These are phyloP conservation scores for Nannizziopsis barbatae DNA, from an alignment of 2,329 filamentous ascomycete genomes.

Conservation along the genomic window DNA sequence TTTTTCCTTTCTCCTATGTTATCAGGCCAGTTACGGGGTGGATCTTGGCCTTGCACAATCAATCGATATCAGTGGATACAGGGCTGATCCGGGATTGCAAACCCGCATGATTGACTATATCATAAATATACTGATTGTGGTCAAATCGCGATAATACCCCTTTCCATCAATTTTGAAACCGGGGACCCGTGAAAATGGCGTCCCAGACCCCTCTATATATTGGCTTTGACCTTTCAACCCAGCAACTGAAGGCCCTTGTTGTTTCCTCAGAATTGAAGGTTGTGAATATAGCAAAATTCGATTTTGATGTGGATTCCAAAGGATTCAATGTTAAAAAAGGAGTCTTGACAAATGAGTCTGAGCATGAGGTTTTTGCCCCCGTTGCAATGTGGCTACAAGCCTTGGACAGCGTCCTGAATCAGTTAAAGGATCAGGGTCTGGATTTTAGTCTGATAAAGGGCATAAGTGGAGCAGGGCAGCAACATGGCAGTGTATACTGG, in stretches of 20 bases:
- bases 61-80: too few species aligned
- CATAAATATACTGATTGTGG: not conserved
- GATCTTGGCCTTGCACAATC: too few species aligned
- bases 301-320: conserved; percentile 77
- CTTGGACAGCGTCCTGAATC: conserved; percentile 68
- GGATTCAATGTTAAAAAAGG: conserved; percentile 79
- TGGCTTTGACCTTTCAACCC: conserved; percentile 91
- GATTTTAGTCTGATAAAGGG: conserved; percentile 66
- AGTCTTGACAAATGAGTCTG: conserved; percentile 67
- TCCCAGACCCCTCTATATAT: conserved; percentile 58
- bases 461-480: conserved; percentile 85
- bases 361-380: conserved; percentile 84
- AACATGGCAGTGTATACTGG: conserved; percentile 98
- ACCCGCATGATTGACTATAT: not conserved
- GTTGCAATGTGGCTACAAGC: conserved; percentile 93
- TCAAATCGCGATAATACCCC: not conserved
- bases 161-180: not conserved
- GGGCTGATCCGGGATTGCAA: too few species aligned
- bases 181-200: conserved; percentile 6
- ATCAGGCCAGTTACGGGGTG: too few species aligned
- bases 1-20: too few species aligned
- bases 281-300: conserved; percentile 75
- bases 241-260: conserved; percentile 89
- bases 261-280: conserved; percentile 74
- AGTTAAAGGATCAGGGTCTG: conserved; percentile 57